Percentiles rank a stretch among this genome's conserved stretches.
Conservation (phyloP, 2,329 filamentous ascomycete genomes). For the Didymella segeticola region DNA sequence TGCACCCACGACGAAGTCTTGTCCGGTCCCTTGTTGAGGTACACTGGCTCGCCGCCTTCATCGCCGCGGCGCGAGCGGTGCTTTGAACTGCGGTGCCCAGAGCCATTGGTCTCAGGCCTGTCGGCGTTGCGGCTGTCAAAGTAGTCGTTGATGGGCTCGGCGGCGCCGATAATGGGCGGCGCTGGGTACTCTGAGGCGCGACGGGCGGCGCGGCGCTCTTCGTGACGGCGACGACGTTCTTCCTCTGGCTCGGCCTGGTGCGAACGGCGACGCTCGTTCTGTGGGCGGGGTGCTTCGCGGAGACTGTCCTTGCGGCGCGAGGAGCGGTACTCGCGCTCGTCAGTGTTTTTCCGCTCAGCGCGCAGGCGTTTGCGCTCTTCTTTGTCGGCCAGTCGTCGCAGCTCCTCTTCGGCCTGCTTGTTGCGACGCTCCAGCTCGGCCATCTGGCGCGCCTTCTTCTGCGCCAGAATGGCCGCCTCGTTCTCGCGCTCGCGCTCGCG, state of each 20-base stretch:
- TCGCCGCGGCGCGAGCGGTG: slow-evolving; percentile 36
- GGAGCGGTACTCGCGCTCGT: slow-evolving; percentile 43
- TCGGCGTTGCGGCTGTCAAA: slow-evolving; percentile 53
- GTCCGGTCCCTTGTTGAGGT: slow-evolving; percentile 50
- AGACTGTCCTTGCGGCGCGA: slow-evolving; percentile 46
- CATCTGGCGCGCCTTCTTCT: slow-evolving; percentile 48
- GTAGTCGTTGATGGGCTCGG: slow-evolving; percentile 51
- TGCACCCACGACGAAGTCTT: slow-evolving; percentile 60
- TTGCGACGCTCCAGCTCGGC: slow-evolving; percentile 49
- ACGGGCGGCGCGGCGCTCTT: slow-evolving; percentile 50
- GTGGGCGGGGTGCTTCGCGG: slow-evolving; percentile 38
- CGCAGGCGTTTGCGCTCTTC: slow-evolving; percentile 43
- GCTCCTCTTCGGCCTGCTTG: slow-evolving; percentile 47
- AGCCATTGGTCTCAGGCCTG: slow-evolving; percentile 4
- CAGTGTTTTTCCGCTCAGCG: slow-evolving; percentile 43
- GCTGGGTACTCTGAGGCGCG: slow-evolving; percentile 43
- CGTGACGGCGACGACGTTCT: slow-evolving; percentile 52
- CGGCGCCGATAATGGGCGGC: slow-evolving; percentile 23
- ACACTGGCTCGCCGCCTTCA: slow-evolving; percentile 44
- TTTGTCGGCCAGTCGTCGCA: slow-evolving; percentile 50
- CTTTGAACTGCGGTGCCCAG: slow-evolving; percentile 39
- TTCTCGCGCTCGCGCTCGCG: slow-evolving; percentile 48
- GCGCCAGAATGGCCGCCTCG: slow-evolving; percentile 41
- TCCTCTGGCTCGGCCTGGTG: slow-evolving; percentile 48
- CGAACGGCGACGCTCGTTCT: slow-evolving; percentile 44